Conservation (phyloP, 2,329 filamentous ascomycete species). For the Cladosporium sp. region DNA sequence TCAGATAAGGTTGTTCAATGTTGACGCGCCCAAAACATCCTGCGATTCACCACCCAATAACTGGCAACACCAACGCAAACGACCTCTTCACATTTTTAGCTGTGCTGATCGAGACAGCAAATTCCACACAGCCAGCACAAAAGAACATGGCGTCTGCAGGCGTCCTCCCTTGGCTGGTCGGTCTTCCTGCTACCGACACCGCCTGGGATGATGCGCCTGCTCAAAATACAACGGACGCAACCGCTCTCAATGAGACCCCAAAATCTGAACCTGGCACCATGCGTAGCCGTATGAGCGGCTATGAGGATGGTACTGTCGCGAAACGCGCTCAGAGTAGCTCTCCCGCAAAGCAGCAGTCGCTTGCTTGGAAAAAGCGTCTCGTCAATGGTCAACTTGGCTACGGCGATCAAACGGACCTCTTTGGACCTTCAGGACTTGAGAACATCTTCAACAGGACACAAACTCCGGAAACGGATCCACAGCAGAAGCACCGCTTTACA, state of each 20-base stretch:
- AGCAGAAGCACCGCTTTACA: constrained; percentile 4
- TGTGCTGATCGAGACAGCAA: constrained; percentile 41
- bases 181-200: constrained; percentile 11
- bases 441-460: constrained; percentile 64
- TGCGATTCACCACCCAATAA: constrained; percentile 18
- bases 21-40: neutral
- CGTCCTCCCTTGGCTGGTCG: constrained; percentile 7
- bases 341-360: constrained; percentile 56
- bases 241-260: constrained; percentile 15
- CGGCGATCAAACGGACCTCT: constrained; percentile 83
- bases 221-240: neutral
- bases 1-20: neutral
- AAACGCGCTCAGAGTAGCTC: constrained; percentile 59
- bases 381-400: constrained; percentile 73
- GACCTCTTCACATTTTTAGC: constrained; percentile 10
- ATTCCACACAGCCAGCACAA: constrained; percentile 38
- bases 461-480: constrained; percentile 23
- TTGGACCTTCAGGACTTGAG: constrained; percentile 79
- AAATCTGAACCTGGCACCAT: constrained; percentile 22
- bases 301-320: constrained; percentile 64
- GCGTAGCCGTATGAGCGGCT: constrained; percentile 24
- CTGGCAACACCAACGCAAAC: constrained; percentile 14
- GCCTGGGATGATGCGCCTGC: constrained; percentile 6
- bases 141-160: constrained; percentile 22
- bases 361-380: constrained; percentile 85